These are phyloP conservation scores for Akebia trifoliata DNA, from an alignment of 164 flowering plant species.

Conservation along the genomic window DNA sequence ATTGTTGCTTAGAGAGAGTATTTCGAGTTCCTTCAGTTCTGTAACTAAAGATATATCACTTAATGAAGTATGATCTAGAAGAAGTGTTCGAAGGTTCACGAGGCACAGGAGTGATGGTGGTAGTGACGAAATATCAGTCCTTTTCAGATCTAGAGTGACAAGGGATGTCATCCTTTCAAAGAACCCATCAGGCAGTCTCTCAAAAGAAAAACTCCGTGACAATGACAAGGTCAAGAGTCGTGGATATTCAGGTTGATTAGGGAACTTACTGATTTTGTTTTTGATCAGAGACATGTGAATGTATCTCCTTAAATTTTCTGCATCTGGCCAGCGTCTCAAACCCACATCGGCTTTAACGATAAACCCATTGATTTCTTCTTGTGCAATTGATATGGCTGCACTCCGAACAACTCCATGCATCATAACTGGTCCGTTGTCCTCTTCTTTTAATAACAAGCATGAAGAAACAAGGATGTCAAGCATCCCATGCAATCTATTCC, in stretches of 20 bases:
- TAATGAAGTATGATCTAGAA: not conserved
- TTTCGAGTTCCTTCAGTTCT: not conserved
- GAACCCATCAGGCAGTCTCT: not conserved
- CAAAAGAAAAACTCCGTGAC: not conserved
- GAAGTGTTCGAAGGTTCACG: not conserved
- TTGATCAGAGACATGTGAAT: not conserved
- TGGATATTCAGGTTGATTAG: not conserved
- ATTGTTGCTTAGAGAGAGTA: not conserved
- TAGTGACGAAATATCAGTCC: not conserved
- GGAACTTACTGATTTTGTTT: slow-evolving; percentile 1
- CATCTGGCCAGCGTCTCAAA: not conserved
- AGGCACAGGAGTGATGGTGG: slow-evolving; percentile 5
- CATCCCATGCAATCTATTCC: not conserved
- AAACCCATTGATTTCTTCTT: not conserved
- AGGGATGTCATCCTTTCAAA: not conserved
- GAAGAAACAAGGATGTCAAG: not conserved
- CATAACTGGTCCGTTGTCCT: not conserved
- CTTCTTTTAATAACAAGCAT: not conserved
- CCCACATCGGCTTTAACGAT: not conserved
- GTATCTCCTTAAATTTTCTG: not conserved
- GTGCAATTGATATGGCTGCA: slow-evolving; percentile 5
- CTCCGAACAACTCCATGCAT: slow-evolving; percentile 1
- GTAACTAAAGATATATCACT: not conserved
- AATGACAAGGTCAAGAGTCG: slow-evolving; percentile 6
- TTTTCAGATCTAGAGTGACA: not conserved